Percentiles rank a stretch among this genome's conserved stretches.
Conservation (phyloP, 2,329 filamentous ascomycete genomes). For the Fusarium sp. region DNA sequence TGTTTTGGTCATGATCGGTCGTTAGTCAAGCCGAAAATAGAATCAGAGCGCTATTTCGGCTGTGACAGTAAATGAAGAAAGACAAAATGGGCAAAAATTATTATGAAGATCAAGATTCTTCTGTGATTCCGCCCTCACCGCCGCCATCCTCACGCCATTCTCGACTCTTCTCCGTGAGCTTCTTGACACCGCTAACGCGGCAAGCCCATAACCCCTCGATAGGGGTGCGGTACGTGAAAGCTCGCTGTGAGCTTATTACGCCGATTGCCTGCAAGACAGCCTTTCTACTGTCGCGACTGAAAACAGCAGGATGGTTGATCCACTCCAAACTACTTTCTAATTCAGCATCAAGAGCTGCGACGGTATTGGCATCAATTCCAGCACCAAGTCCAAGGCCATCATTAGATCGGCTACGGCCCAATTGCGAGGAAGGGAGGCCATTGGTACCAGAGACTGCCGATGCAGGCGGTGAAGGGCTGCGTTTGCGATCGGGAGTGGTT, state of each 20-base stretch:
- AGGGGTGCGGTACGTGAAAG: conserved; percentile 90
- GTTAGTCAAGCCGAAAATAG: conserved; percentile 36
- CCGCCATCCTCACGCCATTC: conserved; percentile 92
- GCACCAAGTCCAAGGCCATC: conserved; percentile 69
- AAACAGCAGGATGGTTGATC: conserved; percentile 97
- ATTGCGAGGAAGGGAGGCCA: conserved; percentile 53
- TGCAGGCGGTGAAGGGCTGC: conserved; percentile 63
- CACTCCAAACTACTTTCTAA: conserved; percentile 92
- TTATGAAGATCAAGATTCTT: conserved; percentile 58
- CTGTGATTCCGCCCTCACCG: conserved; percentile 72
- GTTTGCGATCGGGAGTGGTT: conserved; percentile 63
- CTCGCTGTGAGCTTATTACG: conserved; percentile 93
- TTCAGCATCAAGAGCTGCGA: conserved; percentile 88
- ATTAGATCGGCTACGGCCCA: conserved; percentile 63
- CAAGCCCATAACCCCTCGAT: conserved; percentile 90
- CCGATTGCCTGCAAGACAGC: conserved; percentile 96
- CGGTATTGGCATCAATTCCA: conserved; percentile 85
- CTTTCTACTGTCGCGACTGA: conserved; percentile 92
- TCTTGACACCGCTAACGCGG: conserved; percentile 82
- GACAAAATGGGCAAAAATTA: conserved; percentile 14
- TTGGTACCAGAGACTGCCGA: conserved; percentile 55
- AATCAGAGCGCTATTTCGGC: conserved; percentile 35
- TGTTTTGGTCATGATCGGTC: conserved; percentile 41
- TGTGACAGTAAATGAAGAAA: conserved; percentile 21
- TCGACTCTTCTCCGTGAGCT: conserved; percentile 82